Conservation (phyloP, 768 basidiomycete genomes). For the Tremella fuciformis region DNA sequence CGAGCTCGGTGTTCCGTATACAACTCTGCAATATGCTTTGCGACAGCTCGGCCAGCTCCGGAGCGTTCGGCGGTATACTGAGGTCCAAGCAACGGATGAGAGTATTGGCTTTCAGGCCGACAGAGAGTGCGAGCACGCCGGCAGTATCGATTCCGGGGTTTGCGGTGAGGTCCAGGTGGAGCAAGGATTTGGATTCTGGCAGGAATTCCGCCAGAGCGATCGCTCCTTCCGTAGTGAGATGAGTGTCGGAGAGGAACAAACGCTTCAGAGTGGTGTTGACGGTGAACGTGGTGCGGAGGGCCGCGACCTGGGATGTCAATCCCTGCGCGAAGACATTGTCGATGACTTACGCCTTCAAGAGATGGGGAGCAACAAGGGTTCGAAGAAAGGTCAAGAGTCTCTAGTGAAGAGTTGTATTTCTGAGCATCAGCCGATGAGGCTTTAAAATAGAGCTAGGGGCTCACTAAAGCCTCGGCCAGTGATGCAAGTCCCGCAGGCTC, state of each 20-base stretch:
- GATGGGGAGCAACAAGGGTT: conserved; percentile 90
- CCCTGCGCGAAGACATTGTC: neutral
- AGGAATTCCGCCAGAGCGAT: conserved; percentile 96
- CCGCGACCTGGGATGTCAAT: conserved; percentile 52
- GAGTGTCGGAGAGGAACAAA: conserved; percentile 81
- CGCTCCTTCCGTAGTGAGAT: conserved; percentile 75
- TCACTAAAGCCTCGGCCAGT: conserved; percentile 79
- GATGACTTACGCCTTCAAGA: conserved; percentile 74
- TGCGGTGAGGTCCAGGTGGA: conserved; percentile 85
- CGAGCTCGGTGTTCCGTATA: conserved; percentile 89
- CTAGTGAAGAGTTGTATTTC: conserved; percentile 90
- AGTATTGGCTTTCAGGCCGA: conserved; percentile 74
- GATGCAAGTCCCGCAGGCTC: conserved; percentile 73
- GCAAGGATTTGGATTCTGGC: conserved; percentile 77
- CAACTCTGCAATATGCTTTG: conserved; percentile 86
- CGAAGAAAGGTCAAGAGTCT: conserved; percentile 87
- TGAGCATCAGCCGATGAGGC: neutral
- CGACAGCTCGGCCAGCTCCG: conserved; percentile 62
- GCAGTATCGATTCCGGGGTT: conserved; percentile 76
- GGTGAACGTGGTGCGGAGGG: conserved; percentile 86
- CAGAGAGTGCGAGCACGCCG: conserved; percentile 86
- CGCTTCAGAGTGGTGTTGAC: conserved; percentile 87
- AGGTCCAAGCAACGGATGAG: conserved; percentile 89
- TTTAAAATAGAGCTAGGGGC: neutral
- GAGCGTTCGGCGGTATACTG: conserved; percentile 70